A percentile compares a stretch with the other conserved stretches of the same genome.
phyloP scores from a whole-genome alignment of 192 early-diverging fungal genomes.

The Coemansia reversa region DNA sequence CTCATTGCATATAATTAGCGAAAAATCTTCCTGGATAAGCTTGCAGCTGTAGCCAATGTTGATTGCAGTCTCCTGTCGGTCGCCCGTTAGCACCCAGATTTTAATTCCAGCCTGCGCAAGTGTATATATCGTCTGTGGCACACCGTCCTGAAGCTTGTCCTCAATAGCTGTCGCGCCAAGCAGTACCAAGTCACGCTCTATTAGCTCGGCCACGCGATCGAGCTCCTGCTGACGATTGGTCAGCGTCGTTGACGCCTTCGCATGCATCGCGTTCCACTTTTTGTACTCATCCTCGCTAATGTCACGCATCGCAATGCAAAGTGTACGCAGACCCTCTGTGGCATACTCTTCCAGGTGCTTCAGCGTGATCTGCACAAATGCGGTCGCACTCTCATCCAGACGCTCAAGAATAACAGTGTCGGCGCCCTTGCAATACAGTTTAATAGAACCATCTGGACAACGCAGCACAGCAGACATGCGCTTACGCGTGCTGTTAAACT shows the following conservation, averaged over 20 bases:
- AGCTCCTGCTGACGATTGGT: conserved; percentile 83
- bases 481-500: conserved; percentile 99
- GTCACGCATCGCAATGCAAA: conserved; percentile 94
- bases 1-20: conserved; percentile 90
- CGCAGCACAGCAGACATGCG: conserved; percentile 94
- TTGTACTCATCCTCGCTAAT: conserved; percentile 85
- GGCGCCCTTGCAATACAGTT: conserved; percentile 96
- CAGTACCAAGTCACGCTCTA: conserved; percentile 89
- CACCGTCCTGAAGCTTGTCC: conserved; percentile 97
- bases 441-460: conserved; percentile 77
- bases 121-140: conserved; percentile 97
- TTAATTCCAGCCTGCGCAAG: conserved; percentile 93
- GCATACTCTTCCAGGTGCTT: conserved; percentile 92
- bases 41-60: conserved; percentile 98
- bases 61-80: conserved; percentile 98
- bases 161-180: conserved; percentile 98
- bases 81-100: conserved; percentile 98
- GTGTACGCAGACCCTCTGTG: conserved; percentile 91
- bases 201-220: conserved; percentile 91
- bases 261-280: conserved; percentile 79
- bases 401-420: conserved; percentile 97
- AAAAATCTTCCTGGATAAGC: conserved; percentile 95
- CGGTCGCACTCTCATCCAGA: conserved; percentile 66
- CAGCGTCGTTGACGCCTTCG: conserved; percentile 86
- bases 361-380: conserved; percentile 62